Evolutionary conservation across 176 grass and related monocot genomes (phyloP).

Genomic region (Oryza nivara): DNA sequence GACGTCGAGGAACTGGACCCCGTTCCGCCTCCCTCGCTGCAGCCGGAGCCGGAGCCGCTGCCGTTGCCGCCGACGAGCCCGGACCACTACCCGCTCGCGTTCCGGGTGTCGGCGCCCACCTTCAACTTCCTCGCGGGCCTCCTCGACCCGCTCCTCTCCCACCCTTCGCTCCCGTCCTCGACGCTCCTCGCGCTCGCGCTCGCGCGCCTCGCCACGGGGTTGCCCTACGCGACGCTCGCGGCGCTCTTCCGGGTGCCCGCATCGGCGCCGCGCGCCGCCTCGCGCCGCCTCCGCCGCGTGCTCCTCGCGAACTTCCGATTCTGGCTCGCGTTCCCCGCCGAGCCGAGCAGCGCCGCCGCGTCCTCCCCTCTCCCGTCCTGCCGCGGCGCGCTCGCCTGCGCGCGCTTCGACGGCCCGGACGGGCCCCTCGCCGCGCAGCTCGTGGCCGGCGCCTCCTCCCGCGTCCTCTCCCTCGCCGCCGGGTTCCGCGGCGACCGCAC

Average conservation of each 20-base stretch:
- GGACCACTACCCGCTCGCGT: slow-evolving; percentile 67
- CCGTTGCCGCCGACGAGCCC: slow-evolving; percentile 40
- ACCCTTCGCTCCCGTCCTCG: slow-evolving; percentile 43
- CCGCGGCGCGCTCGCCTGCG: slow-evolving; percentile 71
- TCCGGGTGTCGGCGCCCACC: slow-evolving; percentile 70
- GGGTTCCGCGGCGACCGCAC: slow-evolving; percentile 68
- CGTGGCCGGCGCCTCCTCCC: slow-evolving; percentile 62
- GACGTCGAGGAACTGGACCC: background rate
- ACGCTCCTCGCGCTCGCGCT: slow-evolving; percentile 69
- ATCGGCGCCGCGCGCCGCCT: slow-evolving; percentile 57
- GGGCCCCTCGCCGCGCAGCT: slow-evolving; percentile 58
- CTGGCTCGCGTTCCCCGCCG: slow-evolving; percentile 75
- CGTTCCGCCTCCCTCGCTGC: background rate
- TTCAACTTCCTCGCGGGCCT: slow-evolving; percentile 81
- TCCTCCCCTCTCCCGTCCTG: slow-evolving; percentile 51
- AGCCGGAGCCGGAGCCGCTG: background rate
- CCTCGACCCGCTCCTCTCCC: slow-evolving; percentile 75
- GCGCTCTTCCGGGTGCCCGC: slow-evolving; percentile 55
- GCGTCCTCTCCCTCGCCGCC: slow-evolving; percentile 59
- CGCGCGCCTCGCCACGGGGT: slow-evolving; percentile 63
- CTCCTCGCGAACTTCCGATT: slow-evolving; percentile 85
- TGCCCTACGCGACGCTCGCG: slow-evolving; percentile 57
- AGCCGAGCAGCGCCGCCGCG: background rate
- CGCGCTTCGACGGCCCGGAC: slow-evolving; percentile 46
- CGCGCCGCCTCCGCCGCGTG: slow-evolving; percentile 67